Evolutionary conservation across 2,329 filamentous ascomycete genomes (phyloP), one percentile per base, ranked within the genome.

Genomic region (Geosmithia flava): DNA sequence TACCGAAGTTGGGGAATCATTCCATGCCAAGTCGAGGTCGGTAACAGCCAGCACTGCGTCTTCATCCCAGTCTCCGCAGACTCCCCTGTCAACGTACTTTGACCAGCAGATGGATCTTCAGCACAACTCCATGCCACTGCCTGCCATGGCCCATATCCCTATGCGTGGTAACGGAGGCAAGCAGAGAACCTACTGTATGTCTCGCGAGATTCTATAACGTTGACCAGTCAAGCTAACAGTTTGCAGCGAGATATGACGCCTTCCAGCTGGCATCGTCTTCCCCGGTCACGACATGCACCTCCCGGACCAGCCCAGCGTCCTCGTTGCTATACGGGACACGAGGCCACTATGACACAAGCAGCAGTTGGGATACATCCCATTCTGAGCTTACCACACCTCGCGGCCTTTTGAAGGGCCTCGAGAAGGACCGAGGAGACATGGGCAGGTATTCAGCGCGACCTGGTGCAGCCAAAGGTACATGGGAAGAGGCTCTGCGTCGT

Each of bases 1-100:
- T 44, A 66, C 61, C 1, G 58, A 64, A 33, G 49, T 53, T 3
- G 56, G 53, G 2, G 50, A 52, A 1, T 58, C 56, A 0, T 65
- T 65, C 49, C 57, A 55, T 3, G 54, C 55, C 20, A 59, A 54
- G 48, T 54, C 51, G 8, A 57, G 59, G 42, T 60, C 60, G 3
- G 57, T 53, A 7, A 63, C 64, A 1, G 47, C 58, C 42, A 64
- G 62, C 48, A 63, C 63, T 6, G 43, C 56, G 1, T 58, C 58
- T 16, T 51, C 51, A 1, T 51, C 51, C 1, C 50, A 48, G 17
- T 49, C 53, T 3, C 56, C 60, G 4, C 49, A 50, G 8, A 64
- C 62, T 10, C 60, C 62, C 0, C 53, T 52, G 2, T 58, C 59
- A 15, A 48, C 49, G 10, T 45, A 54, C 19, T 52, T 50, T 41